A percentile compares a stretch with the other conserved stretches of the same genome.
Conservation (phyloP, 2,329 filamentous ascomycete species). For the Clathrospora elynae region DNA sequence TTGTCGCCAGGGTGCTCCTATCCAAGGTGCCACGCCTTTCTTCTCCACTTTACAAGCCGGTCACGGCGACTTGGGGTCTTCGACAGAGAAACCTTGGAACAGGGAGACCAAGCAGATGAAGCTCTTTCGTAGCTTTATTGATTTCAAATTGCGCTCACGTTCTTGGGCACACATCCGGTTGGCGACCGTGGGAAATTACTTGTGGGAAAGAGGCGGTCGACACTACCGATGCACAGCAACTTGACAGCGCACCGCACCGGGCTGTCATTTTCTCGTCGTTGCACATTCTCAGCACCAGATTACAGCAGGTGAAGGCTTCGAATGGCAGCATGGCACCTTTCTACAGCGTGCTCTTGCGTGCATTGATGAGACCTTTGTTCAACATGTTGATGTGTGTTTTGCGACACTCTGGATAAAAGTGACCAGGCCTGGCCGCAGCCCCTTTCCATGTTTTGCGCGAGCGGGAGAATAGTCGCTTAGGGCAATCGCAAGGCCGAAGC, state of each 20-base stretch:
- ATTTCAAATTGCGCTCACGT: slow-evolving; percentile 28
- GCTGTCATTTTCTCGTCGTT: slow-evolving; percentile 17
- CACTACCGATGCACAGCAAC: slow-evolving; percentile 18
- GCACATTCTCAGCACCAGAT: slow-evolving; percentile 10
- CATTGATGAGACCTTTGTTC: background rate
- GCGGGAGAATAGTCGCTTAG: slow-evolving; percentile 27
- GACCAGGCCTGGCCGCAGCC: slow-evolving; percentile 20
- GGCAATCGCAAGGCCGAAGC: slow-evolving; percentile 33
- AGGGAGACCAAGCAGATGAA: slow-evolving; percentile 18
- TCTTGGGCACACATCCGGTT: slow-evolving; percentile 24
- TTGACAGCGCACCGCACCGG: slow-evolving; percentile 21
- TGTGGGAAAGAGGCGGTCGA: slow-evolving; percentile 31
- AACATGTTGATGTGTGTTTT: background rate
- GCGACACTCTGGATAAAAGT: slow-evolving; percentile 4
- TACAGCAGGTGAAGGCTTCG: slow-evolving; percentile 1
- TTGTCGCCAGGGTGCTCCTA: too few species aligned
- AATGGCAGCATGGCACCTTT: slow-evolving; percentile 3
- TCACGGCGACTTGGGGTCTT: too few species aligned
- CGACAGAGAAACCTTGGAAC: too few species aligned
- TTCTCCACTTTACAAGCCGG: too few species aligned
- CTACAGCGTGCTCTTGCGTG: slow-evolving; percentile 10
- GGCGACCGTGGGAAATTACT: slow-evolving; percentile 36
- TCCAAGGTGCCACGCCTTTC: too few species aligned
- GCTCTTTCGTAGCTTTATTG: slow-evolving; percentile 31
- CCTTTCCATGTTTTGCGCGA: slow-evolving; percentile 32